phyloP scores from a whole-genome alignment of 345 rosid species.

The Populus davidiana region DNA sequence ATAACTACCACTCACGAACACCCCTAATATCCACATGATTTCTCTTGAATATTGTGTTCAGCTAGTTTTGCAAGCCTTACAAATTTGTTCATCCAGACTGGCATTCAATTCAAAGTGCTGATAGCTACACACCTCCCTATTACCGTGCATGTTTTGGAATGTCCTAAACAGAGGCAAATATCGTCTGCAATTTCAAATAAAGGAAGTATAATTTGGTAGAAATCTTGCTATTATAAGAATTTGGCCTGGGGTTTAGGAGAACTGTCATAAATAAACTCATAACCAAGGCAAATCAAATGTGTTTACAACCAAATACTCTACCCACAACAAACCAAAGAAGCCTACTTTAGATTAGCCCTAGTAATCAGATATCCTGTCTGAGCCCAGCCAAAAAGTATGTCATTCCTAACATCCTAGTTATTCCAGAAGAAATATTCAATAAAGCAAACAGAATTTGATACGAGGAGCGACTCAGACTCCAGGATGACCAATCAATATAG shows the following conservation, averaged over 20 bases:
- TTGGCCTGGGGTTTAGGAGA: not conserved
- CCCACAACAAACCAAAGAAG: not conserved
- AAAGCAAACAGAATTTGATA: constrained; percentile 9
- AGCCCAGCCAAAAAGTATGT: not conserved
- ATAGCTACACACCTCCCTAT: no score
- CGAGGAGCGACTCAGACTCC: not conserved
- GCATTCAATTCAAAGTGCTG: no score
- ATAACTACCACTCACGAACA: no score
- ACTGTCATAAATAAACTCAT: not conserved
- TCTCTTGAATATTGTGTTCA: no score
- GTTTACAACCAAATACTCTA: not conserved
- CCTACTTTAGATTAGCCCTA: constrained; percentile 5
- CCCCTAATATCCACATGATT: no score
- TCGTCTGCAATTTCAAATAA: no score
- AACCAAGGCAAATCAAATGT: not conserved
- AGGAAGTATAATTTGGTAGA: not conserved
- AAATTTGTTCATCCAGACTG: no score
- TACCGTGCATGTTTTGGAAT: no score
- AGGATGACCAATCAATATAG: constrained; percentile 7
- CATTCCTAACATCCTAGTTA: constrained; percentile 9
- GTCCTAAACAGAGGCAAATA: no score
- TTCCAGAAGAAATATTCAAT: constrained; percentile 10
- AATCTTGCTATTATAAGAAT: not conserved
- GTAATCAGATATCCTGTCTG: constrained; percentile 3
- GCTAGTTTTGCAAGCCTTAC: no score